Evolutionary conservation across 106 monocot species (phyloP).

Genomic region (Dendrobium catenatum): DNA sequence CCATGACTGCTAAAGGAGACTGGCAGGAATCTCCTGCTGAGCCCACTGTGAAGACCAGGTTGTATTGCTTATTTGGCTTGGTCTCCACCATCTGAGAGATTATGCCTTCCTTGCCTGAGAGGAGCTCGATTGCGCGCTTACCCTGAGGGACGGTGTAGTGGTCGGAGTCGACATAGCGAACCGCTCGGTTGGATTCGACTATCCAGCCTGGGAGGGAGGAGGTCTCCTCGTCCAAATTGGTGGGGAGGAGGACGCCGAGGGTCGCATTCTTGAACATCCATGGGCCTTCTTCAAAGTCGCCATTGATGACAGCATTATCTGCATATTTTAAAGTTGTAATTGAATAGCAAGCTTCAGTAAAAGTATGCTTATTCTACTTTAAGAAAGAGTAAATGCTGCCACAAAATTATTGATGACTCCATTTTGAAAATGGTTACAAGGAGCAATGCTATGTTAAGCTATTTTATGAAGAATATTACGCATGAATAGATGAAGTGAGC

Average conservation of each 20-base stretch:
- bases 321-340: not conserved
- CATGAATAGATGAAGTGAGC: too few species aligned
- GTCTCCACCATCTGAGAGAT: conserved; percentile 93
- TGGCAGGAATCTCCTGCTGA: conserved; percentile 74
- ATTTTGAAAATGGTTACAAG: too few species aligned
- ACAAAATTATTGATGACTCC: too few species aligned
- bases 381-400: too few species aligned
- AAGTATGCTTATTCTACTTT: too few species aligned
- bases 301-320: conserved; percentile 60
- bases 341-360: too few species aligned
- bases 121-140: conserved; percentile 84
- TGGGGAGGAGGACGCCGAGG: conserved; percentile 80
- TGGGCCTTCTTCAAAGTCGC: conserved; percentile 67
- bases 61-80: conserved; percentile 62
- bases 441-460: too few species aligned
- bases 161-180: conserved; percentile 75
- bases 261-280: conserved; percentile 58
- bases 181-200: conserved; percentile 89
- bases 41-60: conserved; percentile 60
- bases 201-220: conserved; percentile 82
- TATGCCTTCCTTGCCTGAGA: conserved; percentile 94
- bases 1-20: conserved; percentile 79
- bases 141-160: conserved; percentile 82
- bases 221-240: conserved; percentile 71
- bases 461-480: too few species aligned